Evolutionary conservation across 2,329 filamentous ascomycete genomes (phyloP).

Genomic region (Microdochium paspali): DNA sequence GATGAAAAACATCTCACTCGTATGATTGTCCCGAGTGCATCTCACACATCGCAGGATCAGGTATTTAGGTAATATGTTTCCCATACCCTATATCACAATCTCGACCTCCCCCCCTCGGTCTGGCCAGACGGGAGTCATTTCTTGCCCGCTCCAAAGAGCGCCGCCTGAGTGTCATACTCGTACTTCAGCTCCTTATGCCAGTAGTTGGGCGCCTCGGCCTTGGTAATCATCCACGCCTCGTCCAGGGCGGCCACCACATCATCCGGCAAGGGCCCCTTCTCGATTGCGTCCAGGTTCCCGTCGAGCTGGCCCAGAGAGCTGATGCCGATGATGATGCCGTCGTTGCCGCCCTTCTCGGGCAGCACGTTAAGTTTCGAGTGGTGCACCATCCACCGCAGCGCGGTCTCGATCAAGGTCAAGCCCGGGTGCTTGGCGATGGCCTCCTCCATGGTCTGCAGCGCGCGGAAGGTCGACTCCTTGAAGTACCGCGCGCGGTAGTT

Average conservation of each 20-base stretch:
- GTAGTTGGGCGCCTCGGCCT: conserved; percentile 42
- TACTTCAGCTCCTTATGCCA: conserved; percentile 56
- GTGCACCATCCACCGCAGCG: conserved; percentile 64
- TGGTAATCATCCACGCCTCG: conserved; percentile 65
- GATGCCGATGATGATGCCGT: conserved; percentile 51
- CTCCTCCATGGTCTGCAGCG: conserved; percentile 57
- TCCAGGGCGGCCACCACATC: conserved; percentile 69
- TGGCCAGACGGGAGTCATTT: conserved; percentile 18
- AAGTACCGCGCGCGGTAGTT: conserved; percentile 64
- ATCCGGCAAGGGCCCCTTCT: conserved; percentile 65
- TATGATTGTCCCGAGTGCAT: too few relatives aligned
- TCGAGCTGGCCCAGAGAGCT: conserved; percentile 48
- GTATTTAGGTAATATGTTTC: too few relatives aligned
- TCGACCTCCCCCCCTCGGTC: too few relatives aligned
- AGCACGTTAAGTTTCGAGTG: conserved; percentile 51
- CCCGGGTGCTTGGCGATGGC: conserved; percentile 53
- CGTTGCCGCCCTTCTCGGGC: conserved; percentile 34
- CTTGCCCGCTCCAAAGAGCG: conserved; percentile 40
- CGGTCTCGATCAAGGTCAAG: conserved; percentile 62
- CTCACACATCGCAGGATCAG: too few relatives aligned
- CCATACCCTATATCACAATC: too few relatives aligned
- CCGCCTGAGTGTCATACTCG: conserved; percentile 53
- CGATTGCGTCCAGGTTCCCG: conserved; percentile 46
- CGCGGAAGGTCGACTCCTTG: conserved; percentile 52
- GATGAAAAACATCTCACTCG: too few relatives aligned